Conservation (phyloP, 768 basidiomycete species). For the Hysterangium stoloniferum region DNA sequence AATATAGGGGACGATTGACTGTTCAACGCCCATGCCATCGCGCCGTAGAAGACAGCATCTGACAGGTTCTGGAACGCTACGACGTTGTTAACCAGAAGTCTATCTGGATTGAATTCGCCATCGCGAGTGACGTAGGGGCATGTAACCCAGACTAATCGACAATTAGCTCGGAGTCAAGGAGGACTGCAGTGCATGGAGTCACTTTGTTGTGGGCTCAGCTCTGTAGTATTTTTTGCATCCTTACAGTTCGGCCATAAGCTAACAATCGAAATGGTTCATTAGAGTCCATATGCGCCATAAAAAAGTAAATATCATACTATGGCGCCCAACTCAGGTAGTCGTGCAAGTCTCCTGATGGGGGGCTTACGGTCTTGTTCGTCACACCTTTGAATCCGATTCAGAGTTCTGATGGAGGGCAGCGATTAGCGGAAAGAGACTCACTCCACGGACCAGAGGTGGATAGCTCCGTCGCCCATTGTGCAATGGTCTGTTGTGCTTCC, state of each 20-base stretch:
- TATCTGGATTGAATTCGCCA: constrained; percentile 49
- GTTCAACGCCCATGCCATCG: constrained; percentile 33
- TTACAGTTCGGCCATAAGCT: background rate
- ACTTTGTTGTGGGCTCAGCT: background rate
- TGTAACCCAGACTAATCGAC: constrained; percentile 29
- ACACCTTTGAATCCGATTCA: constrained; percentile 24
- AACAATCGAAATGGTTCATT: background rate
- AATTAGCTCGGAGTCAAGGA: background rate
- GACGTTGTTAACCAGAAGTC: constrained; percentile 32
- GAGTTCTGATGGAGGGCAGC: background rate
- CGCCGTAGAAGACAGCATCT: constrained; percentile 39
- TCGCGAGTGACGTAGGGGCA: constrained; percentile 43
- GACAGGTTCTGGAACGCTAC: constrained; percentile 15
- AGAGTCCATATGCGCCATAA: background rate
- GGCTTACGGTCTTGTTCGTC: constrained; percentile 23
- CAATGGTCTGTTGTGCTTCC: background rate
- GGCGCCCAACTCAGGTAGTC: constrained; percentile 69
- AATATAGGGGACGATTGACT: constrained; percentile 25
- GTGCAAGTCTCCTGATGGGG: constrained; percentile 39
- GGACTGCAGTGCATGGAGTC: background rate
- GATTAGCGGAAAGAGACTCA: background rate
- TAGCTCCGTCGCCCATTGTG: background rate
- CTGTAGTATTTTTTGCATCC: background rate
- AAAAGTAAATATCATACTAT: constrained; percentile 36
- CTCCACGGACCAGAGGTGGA: constrained; percentile 7